These are phyloP conservation scores for Backusella tuberculispora DNA, from an alignment of 192 early-diverging fungal species.

Conservation along the genomic window DNA sequence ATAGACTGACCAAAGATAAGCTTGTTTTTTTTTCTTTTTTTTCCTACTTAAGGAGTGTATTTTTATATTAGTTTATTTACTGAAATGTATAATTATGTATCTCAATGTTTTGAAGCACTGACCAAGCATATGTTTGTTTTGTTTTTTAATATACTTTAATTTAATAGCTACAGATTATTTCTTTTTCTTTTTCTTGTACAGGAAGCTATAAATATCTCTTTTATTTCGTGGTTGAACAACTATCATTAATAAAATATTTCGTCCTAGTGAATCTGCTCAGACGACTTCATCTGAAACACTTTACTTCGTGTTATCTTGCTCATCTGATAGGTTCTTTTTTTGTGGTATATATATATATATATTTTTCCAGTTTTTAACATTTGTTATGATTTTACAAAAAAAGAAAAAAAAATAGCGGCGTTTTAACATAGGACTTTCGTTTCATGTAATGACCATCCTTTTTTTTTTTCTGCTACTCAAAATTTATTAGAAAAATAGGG, in stretches of 20 bases:
- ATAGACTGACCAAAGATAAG: background rate
- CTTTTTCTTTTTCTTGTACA: constrained; percentile 7
- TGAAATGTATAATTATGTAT: constrained; percentile 11
- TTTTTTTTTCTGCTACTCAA: background rate
- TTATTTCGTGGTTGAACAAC: background rate
- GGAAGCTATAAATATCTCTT: background rate
- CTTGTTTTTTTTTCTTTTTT: background rate
- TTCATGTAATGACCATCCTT: background rate
- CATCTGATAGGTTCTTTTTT: constrained; percentile 13
- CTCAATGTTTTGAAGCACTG: constrained; percentile 16
- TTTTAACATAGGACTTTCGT: background rate
- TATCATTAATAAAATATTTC: constrained; percentile 1
- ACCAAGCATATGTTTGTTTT: constrained; percentile 17
- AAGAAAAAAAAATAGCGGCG: background rate
- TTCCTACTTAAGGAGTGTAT: constrained; percentile 1
- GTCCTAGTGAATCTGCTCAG: constrained; percentile 1
- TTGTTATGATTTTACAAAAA: background rate
- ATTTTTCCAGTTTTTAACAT: background rate
- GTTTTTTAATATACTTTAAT: constrained; percentile 14
- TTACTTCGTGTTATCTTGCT: constrained; percentile 3
- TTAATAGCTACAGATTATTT: background rate
- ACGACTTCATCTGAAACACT: constrained; percentile 13
- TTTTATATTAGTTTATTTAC: constrained; percentile 16
- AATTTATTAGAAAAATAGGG: constrained; percentile 2
- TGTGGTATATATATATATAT: background rate